Base-by-base conservation (phyloP, 2,329 filamentous ascomycete genomes). In the Claviceps cyperi region DNA sequence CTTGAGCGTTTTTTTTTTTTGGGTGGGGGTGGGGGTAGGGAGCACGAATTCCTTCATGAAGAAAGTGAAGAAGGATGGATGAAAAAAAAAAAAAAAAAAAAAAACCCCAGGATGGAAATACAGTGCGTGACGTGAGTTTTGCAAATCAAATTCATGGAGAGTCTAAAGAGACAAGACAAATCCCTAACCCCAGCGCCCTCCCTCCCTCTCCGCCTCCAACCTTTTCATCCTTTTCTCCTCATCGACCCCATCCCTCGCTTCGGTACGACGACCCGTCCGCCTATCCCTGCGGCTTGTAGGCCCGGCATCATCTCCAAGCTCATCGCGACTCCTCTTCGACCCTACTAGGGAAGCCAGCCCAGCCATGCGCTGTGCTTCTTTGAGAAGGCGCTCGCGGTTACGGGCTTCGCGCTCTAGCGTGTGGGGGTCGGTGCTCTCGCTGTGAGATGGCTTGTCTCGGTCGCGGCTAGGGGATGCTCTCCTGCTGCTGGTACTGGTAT, bases 351-450 rank as follows among this genome's bases (percentile, higher is more conserved):
- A 67, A 2, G 70, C 63, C 48, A 80, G 61, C 43, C 76, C 71
- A 43, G 79, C 72, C 64, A 83, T 77, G 37, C 78, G 75, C 64
- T 86, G 80, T 39, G 80, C 78, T 64, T 87, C 83, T 58, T 81
- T 83, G 13, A 83, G 69, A 48, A 85, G 69, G 24, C 83, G 72
- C 62, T 84, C 81, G 44, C 81, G 73, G 58, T 83, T 76, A 15
- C 80, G 70, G 13, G 77, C 77, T 60, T 85, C 82, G 21, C 83
- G 78, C 63, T 87, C 83, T 0, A 81, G 69, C 1, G 83, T 82
- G 62, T 86, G 82, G n/a, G 78, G 73, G 55, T 84, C 80, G 52
- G 61, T 57, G 49, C 52, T 50, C 45, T 39, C 39, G 48, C 48
- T 43, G 55, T 47, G 37, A 64, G 66, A 6, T 51, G 4, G 68